Percentiles rank a stretch among this genome's conserved stretches.
phyloP scores from a whole-genome alignment of 306 rosid genomes.

The Hippophae tibetana region DNA sequence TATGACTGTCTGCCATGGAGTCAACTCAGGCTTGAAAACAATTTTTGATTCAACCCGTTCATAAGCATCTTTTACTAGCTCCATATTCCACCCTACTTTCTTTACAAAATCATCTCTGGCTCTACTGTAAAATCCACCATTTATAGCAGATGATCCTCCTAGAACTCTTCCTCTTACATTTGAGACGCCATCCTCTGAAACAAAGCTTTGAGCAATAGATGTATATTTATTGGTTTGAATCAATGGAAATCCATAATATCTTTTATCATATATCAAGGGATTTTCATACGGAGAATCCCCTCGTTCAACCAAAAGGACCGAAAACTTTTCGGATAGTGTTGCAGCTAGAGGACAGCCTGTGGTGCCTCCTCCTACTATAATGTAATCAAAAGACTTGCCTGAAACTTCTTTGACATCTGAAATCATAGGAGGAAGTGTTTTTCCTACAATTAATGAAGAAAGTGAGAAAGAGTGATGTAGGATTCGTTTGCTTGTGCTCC shows the following conservation, averaged over 20 bases:
- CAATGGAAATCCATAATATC: conserved; percentile 44
- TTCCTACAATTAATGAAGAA: conserved; percentile 20
- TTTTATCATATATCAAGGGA: conserved; percentile 46
- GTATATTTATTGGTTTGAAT: conserved; percentile 31
- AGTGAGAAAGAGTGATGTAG: background rate
- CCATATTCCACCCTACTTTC: conserved; percentile 50
- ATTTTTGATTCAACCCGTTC: conserved; percentile 69
- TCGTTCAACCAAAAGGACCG: conserved; percentile 59
- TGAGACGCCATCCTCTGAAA: conserved; percentile 45
- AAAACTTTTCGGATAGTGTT: conserved; percentile 52
- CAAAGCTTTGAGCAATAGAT: conserved; percentile 65
- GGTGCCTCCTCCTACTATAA: conserved; percentile 75
- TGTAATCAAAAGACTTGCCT: conserved; percentile 56
- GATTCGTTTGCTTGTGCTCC: too few species aligned
- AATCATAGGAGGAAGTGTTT: conserved; percentile 43
- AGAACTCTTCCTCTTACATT: conserved; percentile 73
- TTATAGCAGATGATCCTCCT: conserved; percentile 72
- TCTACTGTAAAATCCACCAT: conserved; percentile 67
- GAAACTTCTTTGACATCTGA: conserved; percentile 49
- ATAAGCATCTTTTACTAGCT: conserved; percentile 44
- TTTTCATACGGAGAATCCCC: conserved; percentile 59
- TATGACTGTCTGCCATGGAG: conserved; percentile 57
- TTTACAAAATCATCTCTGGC: conserved; percentile 51
- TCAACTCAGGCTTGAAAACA: conserved; percentile 41
- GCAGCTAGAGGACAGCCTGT: conserved; percentile 67